Evolutionary conservation across 2,329 filamentous ascomycete species (phyloP).

Genomic region (Trichoderma simmonsii): DNA sequence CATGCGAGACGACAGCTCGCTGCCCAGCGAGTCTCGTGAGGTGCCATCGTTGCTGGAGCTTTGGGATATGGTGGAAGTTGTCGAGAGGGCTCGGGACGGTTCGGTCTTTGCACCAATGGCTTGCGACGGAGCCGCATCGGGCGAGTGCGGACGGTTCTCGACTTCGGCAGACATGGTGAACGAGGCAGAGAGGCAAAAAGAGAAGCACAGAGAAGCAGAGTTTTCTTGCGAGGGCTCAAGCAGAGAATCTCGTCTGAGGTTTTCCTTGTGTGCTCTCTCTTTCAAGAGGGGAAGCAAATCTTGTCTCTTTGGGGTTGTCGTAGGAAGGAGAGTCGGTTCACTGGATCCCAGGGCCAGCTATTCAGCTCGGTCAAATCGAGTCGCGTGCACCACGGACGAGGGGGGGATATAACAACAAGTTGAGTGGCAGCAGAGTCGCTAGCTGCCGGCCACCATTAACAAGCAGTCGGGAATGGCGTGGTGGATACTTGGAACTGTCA

Average conservation of each 20-base stretch:
- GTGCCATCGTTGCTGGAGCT: conserved; percentile 50
- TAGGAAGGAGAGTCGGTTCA: not conserved
- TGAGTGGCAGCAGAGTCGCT: not conserved
- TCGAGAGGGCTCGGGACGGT: conserved; percentile 63
- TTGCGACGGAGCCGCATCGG: conserved; percentile 59
- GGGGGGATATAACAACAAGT: conserved; percentile 3
- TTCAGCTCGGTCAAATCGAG: conserved; percentile 1
- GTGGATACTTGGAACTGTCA: conserved; percentile 1
- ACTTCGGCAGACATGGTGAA: conserved; percentile 35
- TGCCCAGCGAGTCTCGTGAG: conserved; percentile 53
- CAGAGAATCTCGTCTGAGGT: not conserved
- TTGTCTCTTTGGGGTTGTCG: not conserved
- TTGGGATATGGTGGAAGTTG: conserved; percentile 57
- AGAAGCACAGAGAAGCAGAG: not conserved
- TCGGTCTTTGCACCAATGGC: conserved; percentile 58
- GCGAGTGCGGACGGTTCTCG: conserved; percentile 44
- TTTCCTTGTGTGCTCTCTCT: not conserved
- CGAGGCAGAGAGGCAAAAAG: not conserved
- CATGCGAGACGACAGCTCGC: conserved; percentile 54
- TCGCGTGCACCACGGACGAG: conserved; percentile 8
- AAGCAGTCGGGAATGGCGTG: conserved; percentile 9
- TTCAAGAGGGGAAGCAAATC: conserved; percentile 1
- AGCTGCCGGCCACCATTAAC: conserved; percentile 3
- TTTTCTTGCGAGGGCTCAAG: not conserved
- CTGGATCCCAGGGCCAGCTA: not conserved